Evolutionary conservation across 768 basidiomycete genomes (phyloP), one percentile per base, ranked within the genome.

Genomic region (Boletus rex-veris): DNA sequence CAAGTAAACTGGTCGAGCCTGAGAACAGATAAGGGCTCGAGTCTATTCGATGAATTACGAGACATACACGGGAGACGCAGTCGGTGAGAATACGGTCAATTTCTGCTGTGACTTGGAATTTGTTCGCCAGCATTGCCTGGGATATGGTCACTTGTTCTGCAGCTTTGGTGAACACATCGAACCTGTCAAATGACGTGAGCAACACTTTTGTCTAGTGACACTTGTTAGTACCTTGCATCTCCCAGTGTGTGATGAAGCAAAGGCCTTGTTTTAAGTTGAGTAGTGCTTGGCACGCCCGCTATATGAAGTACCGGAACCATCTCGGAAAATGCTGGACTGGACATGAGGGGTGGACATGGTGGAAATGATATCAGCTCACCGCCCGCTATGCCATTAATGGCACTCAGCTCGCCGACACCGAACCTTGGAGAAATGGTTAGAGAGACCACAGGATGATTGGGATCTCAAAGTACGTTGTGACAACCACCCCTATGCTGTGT

Each of bases 251-350:
- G 93, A 63, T 95, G 93, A 28, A 96, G 77, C 67, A 93, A 74
- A 5, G 90, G 86, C 48, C 81, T 82, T 19, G 73, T 72, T 68
- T 82, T 84, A 61, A 92, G 86, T 60, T 93, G 84, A 14, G 71
- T 59, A 5, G 87, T 90, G 61, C 81, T 86, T 1, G 93, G 92
- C 1, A 82, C 82, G 40, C 94, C 93, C 30, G 86, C 94, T 48
- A 98, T 79, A 63, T 96, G 94, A 12, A 98, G 75, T 2, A 96
- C 80, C 8, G 94, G 94, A 4, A 98, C 85, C 76, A 91, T 88
- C 70, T 97, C 93, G 42, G 92, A 85, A 66, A 86, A 86, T 16
- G 87, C 87, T 87, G 33, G 1, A 35, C 16, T 5, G 40, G 26
- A 11, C 2, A 36, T 66, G 31, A 57, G 53, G 21, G 8, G 48